phyloP scores from a whole-genome alignment of 1,139 yeast genomes.

The Blastobotrys serpentis region DNA sequence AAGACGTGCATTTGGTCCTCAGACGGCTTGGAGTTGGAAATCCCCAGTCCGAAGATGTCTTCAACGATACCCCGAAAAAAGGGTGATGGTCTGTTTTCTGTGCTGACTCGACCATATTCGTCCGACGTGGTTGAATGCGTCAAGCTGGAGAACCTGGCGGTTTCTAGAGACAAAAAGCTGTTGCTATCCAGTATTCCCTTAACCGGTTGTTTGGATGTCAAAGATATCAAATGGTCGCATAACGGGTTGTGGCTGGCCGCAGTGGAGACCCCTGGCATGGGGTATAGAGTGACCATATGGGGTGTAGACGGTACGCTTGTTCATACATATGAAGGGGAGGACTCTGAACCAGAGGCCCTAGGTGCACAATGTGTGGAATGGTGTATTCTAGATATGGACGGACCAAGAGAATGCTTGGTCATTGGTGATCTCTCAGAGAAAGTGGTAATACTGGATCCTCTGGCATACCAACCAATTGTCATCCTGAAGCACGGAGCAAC shows the following conservation, averaged over 20 bases:
- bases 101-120: constrained; percentile 23
- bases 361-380: constrained; percentile 26
- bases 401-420: constrained; percentile 22
- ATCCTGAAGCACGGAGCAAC: constrained; percentile 26
- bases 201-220: constrained; percentile 25
- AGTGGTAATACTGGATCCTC: constrained; percentile 22
- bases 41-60: constrained; percentile 25
- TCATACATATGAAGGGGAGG: constrained; percentile 23
- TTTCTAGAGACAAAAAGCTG: neutral
- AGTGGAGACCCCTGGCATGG: constrained; percentile 29
- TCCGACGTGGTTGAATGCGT: constrained; percentile 20
- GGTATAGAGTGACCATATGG: constrained; percentile 29
- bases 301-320: constrained; percentile 24
- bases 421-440: constrained; percentile 28
- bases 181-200: constrained; percentile 18
- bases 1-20: constrained; percentile 26
- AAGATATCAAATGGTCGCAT: constrained; percentile 27
- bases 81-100: constrained; percentile 17
- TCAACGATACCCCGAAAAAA: constrained; percentile 12
- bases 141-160: constrained; percentile 10
- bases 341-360: constrained; percentile 12
- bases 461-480: constrained; percentile 23
- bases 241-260: constrained; percentile 30
- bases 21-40: constrained; percentile 25
- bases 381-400: constrained; percentile 12